Percentiles rank a stretch among this genome's conserved stretches.
phyloP scores from a whole-genome alignment of 2,329 filamentous ascomycete genomes.

The Tolypocladium sp. region DNA sequence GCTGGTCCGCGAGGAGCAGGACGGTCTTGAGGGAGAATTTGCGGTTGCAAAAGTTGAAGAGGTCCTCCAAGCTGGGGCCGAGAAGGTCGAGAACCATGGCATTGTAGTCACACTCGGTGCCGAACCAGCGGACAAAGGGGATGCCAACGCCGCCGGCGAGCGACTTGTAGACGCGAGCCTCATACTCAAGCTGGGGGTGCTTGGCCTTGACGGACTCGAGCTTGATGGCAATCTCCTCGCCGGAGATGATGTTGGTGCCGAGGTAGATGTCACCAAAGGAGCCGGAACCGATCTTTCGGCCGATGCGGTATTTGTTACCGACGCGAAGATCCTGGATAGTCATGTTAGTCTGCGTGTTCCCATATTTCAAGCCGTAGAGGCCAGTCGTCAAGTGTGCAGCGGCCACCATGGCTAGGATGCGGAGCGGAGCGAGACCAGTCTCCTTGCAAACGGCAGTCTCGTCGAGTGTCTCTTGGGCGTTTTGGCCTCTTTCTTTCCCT shows the following conservation, averaged over 20 bases:
- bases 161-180: constrained; percentile 84
- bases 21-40: constrained; percentile 99
- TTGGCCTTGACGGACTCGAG: constrained; percentile 99
- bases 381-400: background rate
- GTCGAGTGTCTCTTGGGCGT: background rate
- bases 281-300: constrained; percentile 96
- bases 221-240: constrained; percentile 99
- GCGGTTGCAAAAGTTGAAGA: constrained; percentile 99
- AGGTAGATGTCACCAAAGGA: constrained; percentile 98
- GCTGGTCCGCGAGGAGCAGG: constrained; percentile 88
- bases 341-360: constrained; percentile 9
- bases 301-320: constrained; percentile 99
- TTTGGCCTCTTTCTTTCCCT: background rate
- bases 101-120: constrained; percentile 99
- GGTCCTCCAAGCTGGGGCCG: constrained; percentile 88
- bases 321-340: constrained; percentile 80
- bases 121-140: constrained; percentile 98
- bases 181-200: constrained; percentile 97
- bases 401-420: background rate
- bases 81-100: constrained; percentile 98
- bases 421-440: background rate
- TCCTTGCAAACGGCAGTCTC: background rate
- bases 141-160: constrained; percentile 96
- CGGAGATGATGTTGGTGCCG: constrained; percentile 98
- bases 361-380: background rate